Percentiles rank a stretch among this genome's conserved stretches.
These are phyloP conservation scores for Aegilops umbellulata DNA, from an alignment of 176 grass and related monocot genomes.

Conservation along the genomic window DNA sequence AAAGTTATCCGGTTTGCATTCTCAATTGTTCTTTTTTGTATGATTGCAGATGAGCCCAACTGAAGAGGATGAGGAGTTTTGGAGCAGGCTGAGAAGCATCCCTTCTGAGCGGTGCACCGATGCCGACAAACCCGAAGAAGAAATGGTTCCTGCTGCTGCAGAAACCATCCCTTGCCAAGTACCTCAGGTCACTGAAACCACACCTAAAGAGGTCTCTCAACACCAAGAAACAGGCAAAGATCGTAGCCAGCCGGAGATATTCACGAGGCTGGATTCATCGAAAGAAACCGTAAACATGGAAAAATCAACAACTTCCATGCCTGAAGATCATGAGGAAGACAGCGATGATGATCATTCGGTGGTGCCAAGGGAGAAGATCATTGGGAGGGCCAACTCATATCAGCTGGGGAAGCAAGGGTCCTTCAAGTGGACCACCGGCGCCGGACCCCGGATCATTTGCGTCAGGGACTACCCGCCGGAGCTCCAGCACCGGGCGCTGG, in stretches of 20 bases:
- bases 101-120: slow-evolving; percentile 22
- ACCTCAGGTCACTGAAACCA: slow-evolving; percentile 4
- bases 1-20: neutral
- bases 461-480: slow-evolving; percentile 89
- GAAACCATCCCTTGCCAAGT: neutral
- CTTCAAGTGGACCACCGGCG: slow-evolving; percentile 91
- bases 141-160: slow-evolving; percentile 15
- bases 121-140: neutral
- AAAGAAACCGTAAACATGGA: neutral
- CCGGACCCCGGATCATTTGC: slow-evolving; percentile 84
- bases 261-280: slow-evolving; percentile 8
- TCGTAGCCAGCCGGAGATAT: neutral
- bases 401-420: slow-evolving; percentile 79
- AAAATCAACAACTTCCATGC: neutral
- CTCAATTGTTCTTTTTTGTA: neutral
- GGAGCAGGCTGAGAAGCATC: slow-evolving; percentile 50
- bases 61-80: slow-evolving; percentile 70
- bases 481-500: slow-evolving; percentile 73
- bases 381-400: slow-evolving; percentile 70
- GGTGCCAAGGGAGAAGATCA: slow-evolving; percentile 58
- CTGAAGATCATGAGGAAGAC: slow-evolving; percentile 22
- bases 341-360: slow-evolving; percentile 7
- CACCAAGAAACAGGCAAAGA: neutral
- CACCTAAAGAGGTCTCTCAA: neutral
- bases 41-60: slow-evolving; percentile 68